A percentile compares a stretch with the other conserved stretches of the same genome.
Conservation (phyloP, 768 basidiomycete species). For the Phlebiopsis gigantea region DNA sequence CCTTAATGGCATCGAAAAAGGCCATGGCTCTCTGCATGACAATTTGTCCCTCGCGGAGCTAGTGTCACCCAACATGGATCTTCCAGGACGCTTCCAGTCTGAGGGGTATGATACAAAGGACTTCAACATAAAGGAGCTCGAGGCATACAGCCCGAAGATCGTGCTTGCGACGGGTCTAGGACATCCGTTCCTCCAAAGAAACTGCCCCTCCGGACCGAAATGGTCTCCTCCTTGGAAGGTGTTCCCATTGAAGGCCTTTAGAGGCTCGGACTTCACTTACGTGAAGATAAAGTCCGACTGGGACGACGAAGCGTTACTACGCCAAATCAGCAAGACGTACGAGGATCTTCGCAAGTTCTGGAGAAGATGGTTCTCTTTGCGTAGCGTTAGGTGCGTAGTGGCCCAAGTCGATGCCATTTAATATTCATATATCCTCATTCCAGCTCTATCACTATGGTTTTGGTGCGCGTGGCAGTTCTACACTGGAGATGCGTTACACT, state of each 20-base stretch:
- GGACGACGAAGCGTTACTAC: slow-evolving; percentile 17
- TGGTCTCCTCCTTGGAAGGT: slow-evolving; percentile 17
- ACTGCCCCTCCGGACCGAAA: not conserved
- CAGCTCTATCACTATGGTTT: slow-evolving; percentile 19
- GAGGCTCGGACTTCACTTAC: slow-evolving; percentile 12
- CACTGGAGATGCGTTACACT: too few species aligned
- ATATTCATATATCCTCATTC: not conserved
- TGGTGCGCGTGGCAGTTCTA: slow-evolving; percentile 12
- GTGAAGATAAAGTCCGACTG: slow-evolving; percentile 15
- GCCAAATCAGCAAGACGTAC: slow-evolving; percentile 12
- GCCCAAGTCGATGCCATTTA: not conserved
- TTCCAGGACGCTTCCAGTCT: not conserved
- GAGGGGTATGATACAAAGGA: not conserved
- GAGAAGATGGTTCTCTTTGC: slow-evolving; percentile 19
- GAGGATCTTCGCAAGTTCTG: slow-evolving; percentile 16
- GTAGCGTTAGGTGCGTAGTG: slow-evolving; percentile 14
- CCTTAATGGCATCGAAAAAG: not conserved
- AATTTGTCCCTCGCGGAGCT: not conserved
- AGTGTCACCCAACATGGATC: not conserved
- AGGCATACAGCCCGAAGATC: slow-evolving; percentile 5
- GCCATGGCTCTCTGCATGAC: not conserved
- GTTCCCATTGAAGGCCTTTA: slow-evolving; percentile 21
- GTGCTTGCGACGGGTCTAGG: slow-evolving; percentile 13
- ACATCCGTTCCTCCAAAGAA: not conserved
- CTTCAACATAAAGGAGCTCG: not conserved